phyloP scores from a whole-genome alignment of 2,329 filamentous ascomycete species.

The Cytospora paraplurivora region DNA sequence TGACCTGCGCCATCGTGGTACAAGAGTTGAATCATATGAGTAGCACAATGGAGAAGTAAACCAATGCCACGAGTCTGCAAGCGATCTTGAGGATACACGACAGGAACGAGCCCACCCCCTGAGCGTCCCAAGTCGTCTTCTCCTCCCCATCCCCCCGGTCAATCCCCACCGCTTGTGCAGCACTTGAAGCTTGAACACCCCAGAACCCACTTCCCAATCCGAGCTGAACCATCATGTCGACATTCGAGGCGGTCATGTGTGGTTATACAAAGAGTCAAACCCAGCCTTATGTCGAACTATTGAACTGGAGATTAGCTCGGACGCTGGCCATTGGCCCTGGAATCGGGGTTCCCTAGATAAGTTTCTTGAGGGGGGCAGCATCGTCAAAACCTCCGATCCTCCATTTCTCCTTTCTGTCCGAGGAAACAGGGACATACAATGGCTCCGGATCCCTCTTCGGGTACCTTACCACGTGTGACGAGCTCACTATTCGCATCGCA shows the following conservation, averaged over 20 bases:
- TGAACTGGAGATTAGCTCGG: neutral
- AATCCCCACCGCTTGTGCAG: neutral
- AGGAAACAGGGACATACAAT: neutral
- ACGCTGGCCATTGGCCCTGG: too few relatives aligned
- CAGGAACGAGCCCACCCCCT: slow-evolving; percentile 12
- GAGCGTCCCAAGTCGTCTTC: neutral
- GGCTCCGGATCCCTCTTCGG: too few relatives aligned
- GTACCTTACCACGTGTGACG: too few relatives aligned
- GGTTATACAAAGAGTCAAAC: slow-evolving; percentile 5
- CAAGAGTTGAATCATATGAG: slow-evolving; percentile 17
- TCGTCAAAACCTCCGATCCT: neutral
- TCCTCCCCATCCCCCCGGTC: neutral
- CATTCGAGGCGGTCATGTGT: neutral
- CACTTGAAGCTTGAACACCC: slow-evolving; percentile 8
- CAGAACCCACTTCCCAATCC: neutral
- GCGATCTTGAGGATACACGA: slow-evolving; percentile 25
- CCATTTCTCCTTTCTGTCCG: neutral
- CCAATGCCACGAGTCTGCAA: slow-evolving; percentile 29
- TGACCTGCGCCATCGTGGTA: slow-evolving; percentile 29
- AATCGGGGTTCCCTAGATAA: neutral
- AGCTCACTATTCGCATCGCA: too few relatives aligned
- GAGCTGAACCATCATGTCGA: neutral
- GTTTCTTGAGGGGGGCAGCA: neutral
- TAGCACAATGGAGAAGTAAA: slow-evolving; percentile 20
- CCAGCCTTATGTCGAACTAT: slow-evolving; percentile 18